phyloP scores from a whole-genome alignment of 805 yeast species.

The Yarrowia sp. region DNA sequence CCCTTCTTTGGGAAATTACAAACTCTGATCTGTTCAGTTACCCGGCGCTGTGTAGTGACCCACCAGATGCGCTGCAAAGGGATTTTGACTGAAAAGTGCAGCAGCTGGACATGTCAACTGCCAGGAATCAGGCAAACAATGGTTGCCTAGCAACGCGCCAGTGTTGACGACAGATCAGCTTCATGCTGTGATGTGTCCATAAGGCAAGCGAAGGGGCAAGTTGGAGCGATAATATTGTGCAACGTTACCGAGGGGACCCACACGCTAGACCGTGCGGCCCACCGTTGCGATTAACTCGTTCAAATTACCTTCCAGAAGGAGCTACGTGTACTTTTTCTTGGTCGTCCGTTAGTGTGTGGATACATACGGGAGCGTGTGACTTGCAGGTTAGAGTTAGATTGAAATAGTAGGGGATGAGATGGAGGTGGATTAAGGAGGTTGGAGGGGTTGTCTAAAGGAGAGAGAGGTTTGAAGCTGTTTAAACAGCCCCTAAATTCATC shows the following conservation, averaged over 20 bases:
- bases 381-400: conserved; percentile 5
- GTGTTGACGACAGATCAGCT: conserved; percentile 1
- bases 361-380: conserved; percentile 23
- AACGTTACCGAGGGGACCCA: not conserved
- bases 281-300: not conserved
- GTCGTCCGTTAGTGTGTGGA: not conserved
- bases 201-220: not conserved
- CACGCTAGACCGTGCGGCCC: too few species aligned
- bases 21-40: conserved; percentile 26
- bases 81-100: not conserved
- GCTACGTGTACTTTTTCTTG: conserved; percentile 20
- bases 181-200: not conserved
- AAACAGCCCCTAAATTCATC: too few species aligned
- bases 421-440: not conserved
- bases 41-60: conserved; percentile 22
- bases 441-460: not conserved
- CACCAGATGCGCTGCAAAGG: conserved; percentile 10
- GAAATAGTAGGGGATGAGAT: not conserved
- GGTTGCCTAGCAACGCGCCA: conserved; percentile 28
- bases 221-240: not conserved
- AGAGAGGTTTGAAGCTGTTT: too few species aligned
- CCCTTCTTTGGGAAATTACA: conserved; percentile 15
- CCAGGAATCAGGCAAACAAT: conserved; percentile 7
- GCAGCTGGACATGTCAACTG: not conserved
- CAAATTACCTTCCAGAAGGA: conserved; percentile 32